Evolutionary conservation across 1,284 basidiomycete species (phyloP).

Genomic region (Ceratobasidium sp.): DNA sequence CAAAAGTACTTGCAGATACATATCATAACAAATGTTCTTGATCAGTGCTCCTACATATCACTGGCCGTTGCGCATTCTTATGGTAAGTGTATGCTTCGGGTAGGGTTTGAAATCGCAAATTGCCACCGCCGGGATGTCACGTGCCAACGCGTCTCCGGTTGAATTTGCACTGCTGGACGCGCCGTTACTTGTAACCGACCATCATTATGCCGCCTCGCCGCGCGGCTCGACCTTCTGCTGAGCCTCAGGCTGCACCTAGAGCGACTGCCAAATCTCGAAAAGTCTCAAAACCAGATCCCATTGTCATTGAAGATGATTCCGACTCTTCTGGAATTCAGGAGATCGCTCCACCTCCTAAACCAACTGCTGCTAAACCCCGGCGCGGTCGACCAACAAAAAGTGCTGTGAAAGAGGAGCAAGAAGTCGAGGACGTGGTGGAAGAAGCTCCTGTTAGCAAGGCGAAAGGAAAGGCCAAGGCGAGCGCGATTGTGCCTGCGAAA

Average conservation of each 20-base stretch:
- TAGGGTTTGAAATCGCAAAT: not conserved
- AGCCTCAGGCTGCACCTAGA: constrained; percentile 18
- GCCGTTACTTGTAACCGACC: constrained; percentile 27
- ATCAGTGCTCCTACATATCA: too few species aligned
- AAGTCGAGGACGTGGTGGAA: constrained; percentile 26
- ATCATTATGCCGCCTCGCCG: constrained; percentile 40
- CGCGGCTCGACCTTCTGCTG: constrained; percentile 22
- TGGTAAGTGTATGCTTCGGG: not conserved
- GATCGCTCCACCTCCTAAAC: constrained; percentile 29
- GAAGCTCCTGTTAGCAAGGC: constrained; percentile 18
- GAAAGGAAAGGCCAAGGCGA: constrained; percentile 43
- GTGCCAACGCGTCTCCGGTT: constrained; percentile 32
- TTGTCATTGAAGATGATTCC: constrained; percentile 42
- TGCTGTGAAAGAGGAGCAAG: constrained; percentile 16
- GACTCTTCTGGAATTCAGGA: constrained; percentile 43
- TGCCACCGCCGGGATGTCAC: constrained; percentile 2
- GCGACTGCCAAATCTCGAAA: constrained; percentile 21
- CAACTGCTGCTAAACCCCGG: constrained; percentile 25
- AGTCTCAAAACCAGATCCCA: constrained; percentile 25
- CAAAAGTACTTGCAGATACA: too few species aligned
- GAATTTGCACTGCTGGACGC: not conserved
- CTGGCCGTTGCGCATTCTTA: not conserved
- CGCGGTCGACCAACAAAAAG: constrained; percentile 37
- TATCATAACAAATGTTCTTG: too few species aligned
- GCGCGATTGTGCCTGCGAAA: constrained; percentile 40